Evolutionary conservation across 495 filamentous ascomycete genomes (phyloP).

Genomic region (Aspergillus steynii): DNA sequence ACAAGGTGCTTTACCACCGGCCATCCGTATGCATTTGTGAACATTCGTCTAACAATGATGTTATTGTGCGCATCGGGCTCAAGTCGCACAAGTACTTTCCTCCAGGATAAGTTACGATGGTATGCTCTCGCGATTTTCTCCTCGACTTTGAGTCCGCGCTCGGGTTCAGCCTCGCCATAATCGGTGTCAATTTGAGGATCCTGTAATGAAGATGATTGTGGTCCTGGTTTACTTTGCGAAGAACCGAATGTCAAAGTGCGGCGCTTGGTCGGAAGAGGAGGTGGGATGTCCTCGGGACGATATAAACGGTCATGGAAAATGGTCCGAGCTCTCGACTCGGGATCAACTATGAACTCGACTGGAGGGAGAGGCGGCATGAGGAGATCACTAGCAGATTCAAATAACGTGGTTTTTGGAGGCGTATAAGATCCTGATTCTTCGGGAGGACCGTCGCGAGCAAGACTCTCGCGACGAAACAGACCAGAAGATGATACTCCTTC

Average conservation of each 20-base stretch:
- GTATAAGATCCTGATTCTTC: constrained; percentile 53
- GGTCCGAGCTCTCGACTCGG: constrained; percentile 77
- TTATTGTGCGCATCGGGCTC: constrained; percentile 99
- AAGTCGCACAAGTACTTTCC: constrained; percentile 91
- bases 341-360: constrained; percentile 76
- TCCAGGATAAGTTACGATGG: constrained; percentile 85
- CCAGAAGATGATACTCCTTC: constrained; percentile 24
- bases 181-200: constrained; percentile 17
- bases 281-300: constrained; percentile 88
- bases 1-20: constrained; percentile 91
- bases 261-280: constrained; percentile 66
- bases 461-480: constrained; percentile 26
- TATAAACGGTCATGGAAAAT: constrained; percentile 98
- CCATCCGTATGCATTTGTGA: constrained; percentile 97
- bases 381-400: constrained; percentile 90
- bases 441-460: constrained; percentile 45
- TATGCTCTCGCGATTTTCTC: constrained; percentile 97
- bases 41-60: constrained; percentile 92
- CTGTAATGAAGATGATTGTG: constrained; percentile 12
- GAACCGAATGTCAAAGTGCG: constrained; percentile 41
- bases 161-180: constrained; percentile 23
- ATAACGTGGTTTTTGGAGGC: constrained; percentile 90
- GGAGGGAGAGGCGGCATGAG: constrained; percentile 87
- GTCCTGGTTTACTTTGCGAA: constrained; percentile 41
- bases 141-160: constrained; percentile 76